Percentiles rank a stretch among this genome's conserved stretches.
These are phyloP conservation scores for Cercospora sp. DNA, from an alignment of 2,329 filamentous ascomycete genomes.

Conservation along the genomic window DNA sequence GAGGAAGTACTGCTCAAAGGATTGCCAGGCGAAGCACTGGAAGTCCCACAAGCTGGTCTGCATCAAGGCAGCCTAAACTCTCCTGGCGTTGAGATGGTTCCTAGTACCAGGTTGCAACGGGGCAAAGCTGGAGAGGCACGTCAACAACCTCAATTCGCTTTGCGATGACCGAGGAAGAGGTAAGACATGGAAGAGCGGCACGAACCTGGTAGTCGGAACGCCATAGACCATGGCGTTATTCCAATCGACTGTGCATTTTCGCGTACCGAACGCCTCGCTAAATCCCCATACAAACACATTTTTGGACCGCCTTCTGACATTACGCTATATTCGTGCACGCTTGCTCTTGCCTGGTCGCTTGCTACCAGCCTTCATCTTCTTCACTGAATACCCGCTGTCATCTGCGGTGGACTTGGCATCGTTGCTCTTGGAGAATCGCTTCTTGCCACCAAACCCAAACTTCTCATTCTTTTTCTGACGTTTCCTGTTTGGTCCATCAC, in stretches of 20 bases:
- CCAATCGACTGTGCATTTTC: constrained; percentile 6
- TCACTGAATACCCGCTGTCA: constrained; percentile 73
- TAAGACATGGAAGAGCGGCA: too few species aligned
- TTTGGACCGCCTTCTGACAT: not conserved
- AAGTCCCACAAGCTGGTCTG: not conserved
- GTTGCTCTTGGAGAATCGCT: constrained; percentile 84
- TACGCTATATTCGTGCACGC: constrained; percentile 33
- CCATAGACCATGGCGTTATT: not conserved
- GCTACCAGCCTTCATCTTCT: constrained; percentile 74
- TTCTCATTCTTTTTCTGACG: constrained; percentile 92
- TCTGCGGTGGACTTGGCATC: constrained; percentile 83
- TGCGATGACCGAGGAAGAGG: too few species aligned
- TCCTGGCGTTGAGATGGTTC: too few species aligned
- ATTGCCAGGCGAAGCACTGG: not conserved
- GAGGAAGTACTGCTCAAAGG: constrained; percentile 44
- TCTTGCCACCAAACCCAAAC: constrained; percentile 95
- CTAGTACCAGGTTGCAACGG: too few species aligned
- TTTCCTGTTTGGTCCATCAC: constrained; percentile 60
- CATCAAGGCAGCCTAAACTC: too few species aligned
- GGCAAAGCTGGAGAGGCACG: too few species aligned
- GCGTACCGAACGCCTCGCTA: constrained; percentile 15
- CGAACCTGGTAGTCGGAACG: too few species aligned
- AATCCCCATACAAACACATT: constrained; percentile 5
- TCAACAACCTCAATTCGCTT: too few species aligned
- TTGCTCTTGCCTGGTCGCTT: constrained; percentile 46